Evolutionary conservation across 2,329 filamentous ascomycete genomes (phyloP).

Genomic region (Pseudocercospora eumusae): DNA sequence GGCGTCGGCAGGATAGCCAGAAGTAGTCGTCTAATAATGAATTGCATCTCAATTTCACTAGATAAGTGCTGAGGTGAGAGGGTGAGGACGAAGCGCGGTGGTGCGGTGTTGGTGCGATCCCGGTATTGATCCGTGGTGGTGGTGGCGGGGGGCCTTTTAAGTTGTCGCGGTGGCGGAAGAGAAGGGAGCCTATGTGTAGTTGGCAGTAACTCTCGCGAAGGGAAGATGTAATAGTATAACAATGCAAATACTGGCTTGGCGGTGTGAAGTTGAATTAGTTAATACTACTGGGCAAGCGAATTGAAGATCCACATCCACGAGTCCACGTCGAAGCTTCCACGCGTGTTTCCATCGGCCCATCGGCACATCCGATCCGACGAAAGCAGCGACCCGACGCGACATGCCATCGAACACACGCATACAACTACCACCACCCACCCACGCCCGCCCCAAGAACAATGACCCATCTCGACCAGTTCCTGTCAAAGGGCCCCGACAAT

Average conservation of each 20-base stretch:
- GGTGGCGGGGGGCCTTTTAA: too few relatives aligned
- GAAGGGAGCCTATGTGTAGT: background rate
- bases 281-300: too few relatives aligned
- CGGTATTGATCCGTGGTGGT: background rate
- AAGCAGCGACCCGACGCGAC: background rate
- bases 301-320: too few relatives aligned
- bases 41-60: background rate
- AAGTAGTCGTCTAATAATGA: background rate
- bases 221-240: too few relatives aligned
- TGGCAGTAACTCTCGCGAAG: background rate
- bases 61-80: background rate
- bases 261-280: background rate
- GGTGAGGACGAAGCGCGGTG: background rate
- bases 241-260: background rate
- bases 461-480: slow-evolving; percentile 66
- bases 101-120: background rate
- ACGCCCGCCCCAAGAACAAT: slow-evolving; percentile 30
- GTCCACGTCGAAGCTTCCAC: too few relatives aligned
- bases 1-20: background rate
- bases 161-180: background rate
- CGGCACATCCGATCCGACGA: background rate
- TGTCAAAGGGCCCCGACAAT: slow-evolving; percentile 76
- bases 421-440: background rate
- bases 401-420: background rate
- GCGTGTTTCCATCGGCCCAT: background rate